Conservation (phyloP, 1,284 basidiomycete species). For the Fomitopsis betulina region DNA sequence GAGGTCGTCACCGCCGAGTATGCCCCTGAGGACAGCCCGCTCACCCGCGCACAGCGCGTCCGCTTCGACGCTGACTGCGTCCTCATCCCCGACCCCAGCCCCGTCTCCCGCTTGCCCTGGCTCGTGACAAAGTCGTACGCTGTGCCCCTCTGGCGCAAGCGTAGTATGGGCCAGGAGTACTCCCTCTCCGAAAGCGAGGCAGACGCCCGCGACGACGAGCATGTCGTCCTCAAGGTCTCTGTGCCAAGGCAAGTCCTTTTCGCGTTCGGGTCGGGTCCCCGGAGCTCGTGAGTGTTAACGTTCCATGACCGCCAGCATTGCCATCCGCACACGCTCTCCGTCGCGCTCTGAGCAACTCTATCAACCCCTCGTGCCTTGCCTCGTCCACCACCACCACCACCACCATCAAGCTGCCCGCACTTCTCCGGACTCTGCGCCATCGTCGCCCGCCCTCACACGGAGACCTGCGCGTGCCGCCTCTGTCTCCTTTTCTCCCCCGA, state of each 20-base stretch:
- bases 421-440: not conserved
- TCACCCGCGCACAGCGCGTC: conserved; percentile 23
- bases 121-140: conserved; percentile 57
- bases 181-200: conserved; percentile 26
- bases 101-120: conserved; percentile 34
- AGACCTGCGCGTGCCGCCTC: conserved; percentile 17
- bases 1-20: not conserved
- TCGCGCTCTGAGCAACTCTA: conserved; percentile 14
- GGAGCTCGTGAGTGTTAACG: not conserved
- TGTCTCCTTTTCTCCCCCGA: conserved; percentile 19
- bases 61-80: conserved; percentile 64
- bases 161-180: conserved; percentile 15
- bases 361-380: conserved; percentile 24
- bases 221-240: conserved; percentile 52
- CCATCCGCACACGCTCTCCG: conserved; percentile 19
- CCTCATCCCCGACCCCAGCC: conserved; percentile 51
- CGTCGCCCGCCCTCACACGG: not conserved
- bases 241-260: conserved; percentile 45
- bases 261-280: not conserved
- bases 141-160: conserved; percentile 54
- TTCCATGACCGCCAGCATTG: conserved; percentile 13
- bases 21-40: conserved; percentile 3
- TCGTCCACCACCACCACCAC: conserved; percentile 16
- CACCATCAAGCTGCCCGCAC: not conserved
- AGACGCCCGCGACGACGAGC: conserved; percentile 33